phyloP scores from a whole-genome alignment of 768 basidiomycete genomes.

The Amyloporia xantha region DNA sequence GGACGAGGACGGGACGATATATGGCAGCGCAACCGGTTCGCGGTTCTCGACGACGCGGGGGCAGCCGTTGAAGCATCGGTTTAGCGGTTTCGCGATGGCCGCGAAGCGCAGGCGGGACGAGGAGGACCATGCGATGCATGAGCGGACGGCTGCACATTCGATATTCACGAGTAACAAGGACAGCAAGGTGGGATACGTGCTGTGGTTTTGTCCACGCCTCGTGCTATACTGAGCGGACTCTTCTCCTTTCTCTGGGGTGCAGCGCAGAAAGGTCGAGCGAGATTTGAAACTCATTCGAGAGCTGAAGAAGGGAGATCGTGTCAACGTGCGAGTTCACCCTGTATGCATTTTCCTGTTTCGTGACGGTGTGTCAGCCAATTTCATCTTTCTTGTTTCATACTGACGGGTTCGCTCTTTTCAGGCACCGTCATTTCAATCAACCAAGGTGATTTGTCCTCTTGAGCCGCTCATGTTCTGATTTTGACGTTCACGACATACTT shows the following conservation, averaged over 20 bases:
- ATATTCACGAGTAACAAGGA: too few relatives aligned
- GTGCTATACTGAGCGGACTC: background rate
- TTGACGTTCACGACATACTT: background rate
- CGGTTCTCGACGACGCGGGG: conserved; percentile 20
- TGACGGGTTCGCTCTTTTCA: conserved; percentile 19
- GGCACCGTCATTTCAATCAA: conserved; percentile 62
- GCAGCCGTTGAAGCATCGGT: conserved; percentile 9
- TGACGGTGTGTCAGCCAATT: conserved; percentile 46
- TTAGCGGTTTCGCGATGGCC: conserved; percentile 1
- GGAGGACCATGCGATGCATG: conserved; percentile 9
- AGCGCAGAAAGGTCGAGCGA: conserved; percentile 16
- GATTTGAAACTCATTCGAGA: conserved; percentile 26
- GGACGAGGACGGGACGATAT: conserved; percentile 25
- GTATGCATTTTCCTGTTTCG: conserved; percentile 64
- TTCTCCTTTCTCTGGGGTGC: too few relatives aligned
- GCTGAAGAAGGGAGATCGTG: conserved; percentile 48
- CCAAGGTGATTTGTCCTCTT: background rate
- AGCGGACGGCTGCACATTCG: too few relatives aligned
- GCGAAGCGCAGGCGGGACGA: conserved; percentile 5
- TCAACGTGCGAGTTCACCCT: conserved; percentile 53
- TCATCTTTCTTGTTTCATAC: conserved; percentile 2
- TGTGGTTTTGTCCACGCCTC: too few relatives aligned
- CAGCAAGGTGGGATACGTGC: too few relatives aligned
- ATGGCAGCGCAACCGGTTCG: conserved; percentile 18
- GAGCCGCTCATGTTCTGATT: background rate